Evolutionary conservation across 2,329 filamentous ascomycete genomes (phyloP).

Genomic region (Gaeumannomyces tritici): DNA sequence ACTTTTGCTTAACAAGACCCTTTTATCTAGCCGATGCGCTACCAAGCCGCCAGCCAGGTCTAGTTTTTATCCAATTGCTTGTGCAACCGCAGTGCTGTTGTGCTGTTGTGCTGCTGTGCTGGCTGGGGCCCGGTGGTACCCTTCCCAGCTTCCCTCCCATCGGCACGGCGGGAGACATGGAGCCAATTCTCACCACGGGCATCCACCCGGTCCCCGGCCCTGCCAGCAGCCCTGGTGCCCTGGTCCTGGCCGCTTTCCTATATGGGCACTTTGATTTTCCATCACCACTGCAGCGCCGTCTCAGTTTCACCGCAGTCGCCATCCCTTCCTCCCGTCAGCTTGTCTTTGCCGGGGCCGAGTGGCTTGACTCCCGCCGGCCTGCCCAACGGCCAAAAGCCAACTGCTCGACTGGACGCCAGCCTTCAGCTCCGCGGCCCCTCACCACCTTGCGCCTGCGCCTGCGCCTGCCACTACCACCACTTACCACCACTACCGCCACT

Average conservation of each 20-base stretch:
- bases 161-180: neutral
- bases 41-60: neutral
- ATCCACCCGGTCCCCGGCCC: neutral
- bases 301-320: neutral
- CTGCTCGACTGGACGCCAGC: neutral
- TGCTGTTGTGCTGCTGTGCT: neutral
- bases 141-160: neutral
- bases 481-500: no score
- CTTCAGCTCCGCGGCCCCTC: neutral
- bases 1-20: no score
- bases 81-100: neutral
- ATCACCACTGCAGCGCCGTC: neutral
- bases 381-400: neutral
- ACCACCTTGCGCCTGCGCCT: no score
- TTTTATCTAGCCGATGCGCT: neutral
- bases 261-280: neutral
- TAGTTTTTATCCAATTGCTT: neutral
- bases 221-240: neutral
- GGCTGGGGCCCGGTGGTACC: neutral
- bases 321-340: neutral
- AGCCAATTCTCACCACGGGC: neutral
- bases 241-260: neutral
- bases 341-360: neutral
- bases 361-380: neutral
- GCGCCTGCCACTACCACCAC: no score